Evolutionary conservation across 208 protist species (phyloP).

Genomic region (Crithidia brevicula): DNA sequence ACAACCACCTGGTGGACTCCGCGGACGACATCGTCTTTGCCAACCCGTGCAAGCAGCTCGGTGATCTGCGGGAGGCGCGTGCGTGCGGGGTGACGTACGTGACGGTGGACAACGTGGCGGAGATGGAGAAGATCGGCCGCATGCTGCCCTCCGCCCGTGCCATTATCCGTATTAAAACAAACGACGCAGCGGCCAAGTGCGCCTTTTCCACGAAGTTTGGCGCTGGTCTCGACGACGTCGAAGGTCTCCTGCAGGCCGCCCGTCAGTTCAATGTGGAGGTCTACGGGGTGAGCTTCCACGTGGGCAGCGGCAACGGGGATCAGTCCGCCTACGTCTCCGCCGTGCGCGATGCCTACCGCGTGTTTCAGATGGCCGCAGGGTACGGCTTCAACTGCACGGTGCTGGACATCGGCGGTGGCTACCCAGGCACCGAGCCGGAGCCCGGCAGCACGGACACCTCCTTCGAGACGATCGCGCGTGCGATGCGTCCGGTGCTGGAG

Average conservation of each 20-base stretch:
- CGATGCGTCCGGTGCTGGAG: slow-evolving; percentile 59
- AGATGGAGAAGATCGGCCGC: slow-evolving; percentile 77
- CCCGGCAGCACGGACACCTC: slow-evolving; percentile 14
- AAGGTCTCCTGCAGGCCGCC: slow-evolving; percentile 46
- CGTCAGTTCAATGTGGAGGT: slow-evolving; percentile 53
- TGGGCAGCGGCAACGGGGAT: slow-evolving; percentile 85
- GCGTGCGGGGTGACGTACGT: slow-evolving; percentile 61
- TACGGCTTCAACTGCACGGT: slow-evolving; percentile 78
- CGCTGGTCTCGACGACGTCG: slow-evolving; percentile 41
- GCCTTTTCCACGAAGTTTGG: slow-evolving; percentile 90
- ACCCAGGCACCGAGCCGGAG: slow-evolving; percentile 49
- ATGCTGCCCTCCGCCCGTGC: slow-evolving; percentile 49
- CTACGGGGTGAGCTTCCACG: slow-evolving; percentile 89
- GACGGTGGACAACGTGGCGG: slow-evolving; percentile 83
- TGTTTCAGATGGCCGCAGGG: slow-evolving; percentile 64
- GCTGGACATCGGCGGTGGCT: slow-evolving; percentile 92
- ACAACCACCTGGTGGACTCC: slow-evolving; percentile 35
- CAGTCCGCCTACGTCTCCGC: slow-evolving; percentile 59
- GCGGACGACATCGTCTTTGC: slow-evolving; percentile 81
- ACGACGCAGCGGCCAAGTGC: slow-evolving; percentile 71
- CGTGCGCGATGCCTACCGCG: slow-evolving; percentile 46
- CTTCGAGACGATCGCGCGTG: slow-evolving; percentile 65
- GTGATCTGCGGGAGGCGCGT: slow-evolving; percentile 62
- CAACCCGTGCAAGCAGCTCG: slow-evolving; percentile 86
- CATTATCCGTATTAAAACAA: slow-evolving; percentile 76